phyloP scores from a whole-genome alignment of 2,329 filamentous ascomycete species.

The Venturia effusa region DNA sequence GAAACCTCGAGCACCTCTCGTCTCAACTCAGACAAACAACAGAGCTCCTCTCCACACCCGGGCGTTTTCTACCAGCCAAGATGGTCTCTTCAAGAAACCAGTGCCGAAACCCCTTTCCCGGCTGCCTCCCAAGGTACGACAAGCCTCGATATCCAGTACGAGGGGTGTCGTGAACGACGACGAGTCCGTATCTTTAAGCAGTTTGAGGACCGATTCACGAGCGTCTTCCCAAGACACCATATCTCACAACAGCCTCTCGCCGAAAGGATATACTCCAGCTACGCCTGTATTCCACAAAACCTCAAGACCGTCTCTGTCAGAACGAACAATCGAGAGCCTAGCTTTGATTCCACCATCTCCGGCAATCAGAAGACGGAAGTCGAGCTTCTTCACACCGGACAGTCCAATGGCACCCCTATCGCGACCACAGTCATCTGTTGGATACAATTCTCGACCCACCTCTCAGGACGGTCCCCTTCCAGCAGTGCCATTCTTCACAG shows the following conservation, averaged over 20 bases:
- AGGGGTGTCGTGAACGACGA: conserved; percentile 25
- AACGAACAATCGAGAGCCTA: conserved; percentile 78
- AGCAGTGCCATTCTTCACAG: not conserved
- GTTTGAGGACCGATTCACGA: conserved; percentile 21
- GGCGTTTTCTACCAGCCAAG: conserved; percentile 14
- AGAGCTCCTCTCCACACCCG: not conserved
- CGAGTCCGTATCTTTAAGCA: conserved; percentile 30
- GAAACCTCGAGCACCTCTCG: conserved; percentile 2
- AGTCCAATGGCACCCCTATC: conserved; percentile 50
- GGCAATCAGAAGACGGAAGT: conserved; percentile 49
- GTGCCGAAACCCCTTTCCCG: conserved; percentile 24
- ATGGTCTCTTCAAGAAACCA: conserved; percentile 26
- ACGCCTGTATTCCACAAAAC: conserved; percentile 4
- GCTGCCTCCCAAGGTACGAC: conserved; percentile 1
- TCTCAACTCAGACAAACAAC: not conserved
- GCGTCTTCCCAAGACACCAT: conserved; percentile 24
- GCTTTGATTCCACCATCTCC: conserved; percentile 71
- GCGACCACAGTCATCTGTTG: conserved; percentile 51
- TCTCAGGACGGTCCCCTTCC: conserved; percentile 14
- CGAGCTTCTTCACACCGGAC: conserved; percentile 62
- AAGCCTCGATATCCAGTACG: conserved; percentile 6
- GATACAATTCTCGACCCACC: conserved; percentile 31
- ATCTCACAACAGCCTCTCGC: not conserved
- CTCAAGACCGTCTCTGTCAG: conserved; percentile 53
- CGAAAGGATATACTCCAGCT: not conserved